Conservation (phyloP, 345 rosid species). For the Citrus sp. region DNA sequence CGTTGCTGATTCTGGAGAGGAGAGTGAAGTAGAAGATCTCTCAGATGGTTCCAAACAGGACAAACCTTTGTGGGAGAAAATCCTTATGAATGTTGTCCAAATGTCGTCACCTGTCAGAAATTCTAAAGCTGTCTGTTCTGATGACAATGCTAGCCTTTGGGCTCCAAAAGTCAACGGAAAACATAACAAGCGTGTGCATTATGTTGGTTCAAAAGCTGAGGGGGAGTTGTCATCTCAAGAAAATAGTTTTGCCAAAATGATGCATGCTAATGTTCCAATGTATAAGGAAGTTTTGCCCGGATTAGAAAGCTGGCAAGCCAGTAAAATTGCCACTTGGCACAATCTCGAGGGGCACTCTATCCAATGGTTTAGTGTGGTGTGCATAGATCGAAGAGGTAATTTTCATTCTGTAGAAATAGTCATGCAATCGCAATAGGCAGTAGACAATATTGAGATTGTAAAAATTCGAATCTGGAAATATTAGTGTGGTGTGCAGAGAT, state of each 20-base stretch:
- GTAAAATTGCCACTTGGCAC: constrained; percentile 90
- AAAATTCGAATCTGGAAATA: neutral
- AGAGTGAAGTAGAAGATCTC: constrained; percentile 58
- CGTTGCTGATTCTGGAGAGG: constrained; percentile 66
- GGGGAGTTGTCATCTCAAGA: constrained; percentile 47
- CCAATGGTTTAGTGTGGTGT: constrained; percentile 86
- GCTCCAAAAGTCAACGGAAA: constrained; percentile 82
- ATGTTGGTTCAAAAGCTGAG: constrained; percentile 36
- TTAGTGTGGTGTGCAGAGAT: constrained; percentile 81
- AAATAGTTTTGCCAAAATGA: constrained; percentile 61
- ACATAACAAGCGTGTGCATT: constrained; percentile 60
- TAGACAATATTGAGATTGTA: neutral
- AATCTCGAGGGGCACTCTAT: constrained; percentile 86
- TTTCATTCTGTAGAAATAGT: constrained; percentile 8
- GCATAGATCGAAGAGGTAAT: constrained; percentile 83
- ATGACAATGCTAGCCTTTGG: constrained; percentile 48
- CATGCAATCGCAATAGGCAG: neutral
- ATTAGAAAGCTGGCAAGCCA: constrained; percentile 80
- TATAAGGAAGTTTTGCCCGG: constrained; percentile 84
- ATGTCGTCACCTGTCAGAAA: constrained; percentile 38
- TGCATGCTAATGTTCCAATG: constrained; percentile 61
- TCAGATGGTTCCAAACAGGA: constrained; percentile 37
- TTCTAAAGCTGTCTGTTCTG: constrained; percentile 26
- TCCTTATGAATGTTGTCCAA: constrained; percentile 50
- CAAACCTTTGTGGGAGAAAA: constrained; percentile 66